Percentiles rank a stretch among this genome's conserved stretches.
These are phyloP conservation scores for Cucurbita pepo DNA, from an alignment of 306 rosid species.

Conservation along the genomic window DNA sequence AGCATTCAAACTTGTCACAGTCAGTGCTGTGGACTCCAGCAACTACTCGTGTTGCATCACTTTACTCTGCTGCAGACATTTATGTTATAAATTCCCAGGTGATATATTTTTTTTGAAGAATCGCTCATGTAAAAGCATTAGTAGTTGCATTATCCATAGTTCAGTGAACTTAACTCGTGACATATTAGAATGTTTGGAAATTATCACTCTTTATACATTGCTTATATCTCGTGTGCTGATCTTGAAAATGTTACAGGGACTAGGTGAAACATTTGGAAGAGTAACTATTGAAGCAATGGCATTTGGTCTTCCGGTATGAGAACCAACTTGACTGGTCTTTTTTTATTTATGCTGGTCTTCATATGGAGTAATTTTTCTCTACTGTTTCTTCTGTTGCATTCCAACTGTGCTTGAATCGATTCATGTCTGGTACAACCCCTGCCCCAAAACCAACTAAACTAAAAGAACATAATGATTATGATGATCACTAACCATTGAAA, in stretches of 20 bases:
- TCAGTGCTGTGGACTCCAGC: slow-evolving; percentile 78
- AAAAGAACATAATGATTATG: background rate
- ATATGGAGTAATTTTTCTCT: background rate
- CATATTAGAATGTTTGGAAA: background rate
- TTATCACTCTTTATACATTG: background rate
- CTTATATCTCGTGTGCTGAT: background rate
- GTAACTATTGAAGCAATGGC: slow-evolving; percentile 96
- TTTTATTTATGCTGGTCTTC: background rate
- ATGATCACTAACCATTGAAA: background rate
- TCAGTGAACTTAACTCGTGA: background rate
- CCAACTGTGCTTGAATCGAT: background rate
- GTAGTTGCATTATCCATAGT: background rate
- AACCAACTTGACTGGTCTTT: slow-evolving; percentile 2
- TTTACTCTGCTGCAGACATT: slow-evolving; percentile 86
- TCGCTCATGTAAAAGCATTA: background rate
- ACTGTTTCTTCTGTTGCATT: background rate
- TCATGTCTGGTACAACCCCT: background rate
- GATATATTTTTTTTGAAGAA: slow-evolving; percentile 3
- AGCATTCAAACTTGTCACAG: slow-evolving; percentile 59
- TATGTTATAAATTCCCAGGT: slow-evolving; percentile 92
- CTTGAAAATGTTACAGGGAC: slow-evolving; percentile 39
- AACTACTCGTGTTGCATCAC: slow-evolving; percentile 64
- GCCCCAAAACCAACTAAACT: background rate
- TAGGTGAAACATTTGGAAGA: slow-evolving; percentile 90
- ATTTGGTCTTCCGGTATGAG: slow-evolving; percentile 86